Evolutionary conservation across 176 grass and related monocot species (phyloP).

Genomic region (Eleusine indica): DNA sequence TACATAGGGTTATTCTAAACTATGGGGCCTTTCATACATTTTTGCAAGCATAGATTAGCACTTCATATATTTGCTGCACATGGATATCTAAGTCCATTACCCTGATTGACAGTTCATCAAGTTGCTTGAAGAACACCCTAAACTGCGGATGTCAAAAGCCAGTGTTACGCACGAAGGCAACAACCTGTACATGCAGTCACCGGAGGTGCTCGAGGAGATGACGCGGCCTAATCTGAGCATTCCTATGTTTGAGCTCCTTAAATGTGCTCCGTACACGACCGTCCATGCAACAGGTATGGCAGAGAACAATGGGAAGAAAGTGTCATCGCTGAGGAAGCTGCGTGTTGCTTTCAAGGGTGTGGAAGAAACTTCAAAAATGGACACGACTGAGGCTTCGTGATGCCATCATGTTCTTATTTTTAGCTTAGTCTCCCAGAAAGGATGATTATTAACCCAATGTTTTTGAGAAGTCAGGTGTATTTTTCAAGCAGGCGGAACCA

Average conservation of each 20-base stretch:
- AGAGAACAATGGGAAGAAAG: conserved; percentile 76
- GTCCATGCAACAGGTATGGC: conserved; percentile 66
- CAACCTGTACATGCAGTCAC: conserved; percentile 94
- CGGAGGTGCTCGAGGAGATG: conserved; percentile 83
- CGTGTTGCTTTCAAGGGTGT: conserved; percentile 69
- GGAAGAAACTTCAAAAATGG: conserved; percentile 60
- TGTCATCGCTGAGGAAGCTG: conserved; percentile 74
- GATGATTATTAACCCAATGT: conserved; percentile 18
- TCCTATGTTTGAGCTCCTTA: conserved; percentile 69
- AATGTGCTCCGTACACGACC: conserved; percentile 48
- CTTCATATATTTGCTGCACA: background rate
- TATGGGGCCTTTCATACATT: background rate
- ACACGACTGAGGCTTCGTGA: conserved; percentile 47
- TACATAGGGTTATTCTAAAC: background rate
- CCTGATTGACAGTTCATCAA: conserved; percentile 74
- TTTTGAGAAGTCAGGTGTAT: conserved; percentile 19
- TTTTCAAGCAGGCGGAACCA: conserved; percentile 10
- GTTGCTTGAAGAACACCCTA: conserved; percentile 66
- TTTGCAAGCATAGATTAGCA: background rate
- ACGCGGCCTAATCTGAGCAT: conserved; percentile 69
- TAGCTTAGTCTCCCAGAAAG: conserved; percentile 12
- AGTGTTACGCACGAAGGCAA: conserved; percentile 77
- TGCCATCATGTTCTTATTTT: background rate
- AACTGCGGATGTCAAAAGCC: conserved; percentile 66
- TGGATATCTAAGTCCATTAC: conserved; percentile 24